These are phyloP conservation scores for Eimeria zaria DNA, from an alignment of 169 alveolate genomes.

Conservation along the genomic window DNA sequence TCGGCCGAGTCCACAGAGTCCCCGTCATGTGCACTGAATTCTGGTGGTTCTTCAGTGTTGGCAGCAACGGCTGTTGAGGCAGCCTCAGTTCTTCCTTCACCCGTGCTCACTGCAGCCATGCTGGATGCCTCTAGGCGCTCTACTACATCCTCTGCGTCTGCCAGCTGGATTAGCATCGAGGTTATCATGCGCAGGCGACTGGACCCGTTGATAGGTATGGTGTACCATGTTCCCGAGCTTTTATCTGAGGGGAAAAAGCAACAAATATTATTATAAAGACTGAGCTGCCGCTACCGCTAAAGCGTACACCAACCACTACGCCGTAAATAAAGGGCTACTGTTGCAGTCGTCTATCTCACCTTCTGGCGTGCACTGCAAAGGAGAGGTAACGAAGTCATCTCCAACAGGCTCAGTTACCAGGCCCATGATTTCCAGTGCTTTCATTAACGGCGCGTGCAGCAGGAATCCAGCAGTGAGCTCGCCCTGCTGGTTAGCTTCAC, in stretches of 20 bases:
- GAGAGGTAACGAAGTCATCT: constrained; percentile 4
- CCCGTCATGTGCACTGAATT: not conserved
- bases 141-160: constrained; percentile 62
- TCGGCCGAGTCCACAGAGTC: not conserved
- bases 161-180: constrained; percentile 24
- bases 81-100: not conserved
- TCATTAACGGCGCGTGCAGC: constrained; percentile 74
- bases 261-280: not conserved
- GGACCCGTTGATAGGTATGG: constrained; percentile 45
- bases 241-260: constrained; percentile 15
- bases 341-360: not conserved
- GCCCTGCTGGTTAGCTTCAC: not conserved
- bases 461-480: constrained; percentile 60
- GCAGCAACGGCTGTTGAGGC: not conserved
- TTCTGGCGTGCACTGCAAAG: constrained; percentile 74
- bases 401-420: constrained; percentile 40
- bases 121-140: constrained; percentile 25
- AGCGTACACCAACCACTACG: not conserved
- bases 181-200: constrained; percentile 71
- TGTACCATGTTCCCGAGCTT: constrained; percentile 66
- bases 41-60: not conserved
- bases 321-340: not conserved
- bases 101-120: constrained; percentile 17
- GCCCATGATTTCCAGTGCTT: constrained; percentile 52
- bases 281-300: not conserved